Conservation (phyloP, 345 rosid genomes). For the Cardiospermum halicacabum region DNA sequence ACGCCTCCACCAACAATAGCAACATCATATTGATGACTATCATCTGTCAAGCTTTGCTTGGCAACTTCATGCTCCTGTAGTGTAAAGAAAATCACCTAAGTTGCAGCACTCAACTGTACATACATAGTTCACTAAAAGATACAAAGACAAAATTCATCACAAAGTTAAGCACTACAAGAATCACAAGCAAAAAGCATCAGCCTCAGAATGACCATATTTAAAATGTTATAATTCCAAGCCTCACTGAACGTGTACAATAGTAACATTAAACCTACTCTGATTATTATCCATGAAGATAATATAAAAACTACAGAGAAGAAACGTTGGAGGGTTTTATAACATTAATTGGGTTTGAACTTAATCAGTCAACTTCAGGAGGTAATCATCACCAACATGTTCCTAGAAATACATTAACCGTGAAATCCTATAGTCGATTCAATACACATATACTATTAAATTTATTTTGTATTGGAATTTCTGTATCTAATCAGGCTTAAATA, state of each 20-base stretch:
- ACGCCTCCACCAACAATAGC: constrained; percentile 96
- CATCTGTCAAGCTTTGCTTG: constrained; percentile 17
- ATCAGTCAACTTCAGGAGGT: neutral
- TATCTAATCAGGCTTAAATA: neutral
- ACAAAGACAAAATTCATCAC: neutral
- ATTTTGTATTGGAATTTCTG: neutral
- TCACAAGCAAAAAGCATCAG: neutral
- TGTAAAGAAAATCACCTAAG: constrained; percentile 5
- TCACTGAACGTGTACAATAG: neutral
- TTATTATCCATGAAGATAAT: neutral
- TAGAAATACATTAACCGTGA: neutral
- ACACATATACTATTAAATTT: neutral
- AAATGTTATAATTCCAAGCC: neutral
- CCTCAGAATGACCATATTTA: neutral
- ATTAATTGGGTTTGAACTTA: neutral
- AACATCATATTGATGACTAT: constrained; percentile 55
- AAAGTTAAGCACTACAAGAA: neutral
- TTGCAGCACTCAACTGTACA: neutral
- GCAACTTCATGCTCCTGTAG: constrained; percentile 33
- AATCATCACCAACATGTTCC: neutral
- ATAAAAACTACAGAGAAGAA: neutral
- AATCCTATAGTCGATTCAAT: neutral
- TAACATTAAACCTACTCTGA: neutral
- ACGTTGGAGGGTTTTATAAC: neutral
- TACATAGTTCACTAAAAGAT: neutral